phyloP scores from a whole-genome alignment of 2,329 filamentous ascomycete genomes.

The Zymoseptoria ardabiliae region DNA sequence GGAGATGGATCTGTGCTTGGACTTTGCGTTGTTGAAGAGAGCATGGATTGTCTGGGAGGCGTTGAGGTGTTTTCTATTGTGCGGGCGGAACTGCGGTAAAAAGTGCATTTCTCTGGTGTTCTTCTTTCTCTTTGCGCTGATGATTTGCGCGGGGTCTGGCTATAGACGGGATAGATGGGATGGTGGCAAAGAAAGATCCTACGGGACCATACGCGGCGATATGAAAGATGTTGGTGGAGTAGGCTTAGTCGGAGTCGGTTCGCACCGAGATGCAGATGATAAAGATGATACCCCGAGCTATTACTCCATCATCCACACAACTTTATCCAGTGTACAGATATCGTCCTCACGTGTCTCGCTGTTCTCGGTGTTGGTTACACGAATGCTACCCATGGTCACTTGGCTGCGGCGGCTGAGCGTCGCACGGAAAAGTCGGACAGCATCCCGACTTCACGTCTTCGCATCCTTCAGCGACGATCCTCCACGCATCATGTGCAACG shows the following conservation, averaged over 20 bases:
- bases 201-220: neutral
- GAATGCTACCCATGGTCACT: too few relatives aligned
- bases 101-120: neutral
- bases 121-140: neutral
- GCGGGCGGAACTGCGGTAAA: neutral
- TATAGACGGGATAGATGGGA: neutral
- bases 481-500: neutral
- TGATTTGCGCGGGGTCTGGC: neutral
- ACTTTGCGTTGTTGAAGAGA: neutral
- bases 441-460: neutral
- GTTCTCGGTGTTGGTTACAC: neutral
- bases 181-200: neutral
- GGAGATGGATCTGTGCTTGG: neutral
- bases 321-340: neutral
- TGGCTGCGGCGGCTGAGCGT: neutral
- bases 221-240: neutral
- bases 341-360: neutral
- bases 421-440: neutral
- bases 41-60: neutral
- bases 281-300: neutral
- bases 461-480: neutral
- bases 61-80: neutral
- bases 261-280: neutral
- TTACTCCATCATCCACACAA: neutral
- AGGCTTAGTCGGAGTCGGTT: neutral